A percentile compares a stretch with the other conserved stretches of the same genome.
phyloP scores from a whole-genome alignment of 2,329 filamentous ascomycete genomes.

The Drechslerella stenobrocha region DNA sequence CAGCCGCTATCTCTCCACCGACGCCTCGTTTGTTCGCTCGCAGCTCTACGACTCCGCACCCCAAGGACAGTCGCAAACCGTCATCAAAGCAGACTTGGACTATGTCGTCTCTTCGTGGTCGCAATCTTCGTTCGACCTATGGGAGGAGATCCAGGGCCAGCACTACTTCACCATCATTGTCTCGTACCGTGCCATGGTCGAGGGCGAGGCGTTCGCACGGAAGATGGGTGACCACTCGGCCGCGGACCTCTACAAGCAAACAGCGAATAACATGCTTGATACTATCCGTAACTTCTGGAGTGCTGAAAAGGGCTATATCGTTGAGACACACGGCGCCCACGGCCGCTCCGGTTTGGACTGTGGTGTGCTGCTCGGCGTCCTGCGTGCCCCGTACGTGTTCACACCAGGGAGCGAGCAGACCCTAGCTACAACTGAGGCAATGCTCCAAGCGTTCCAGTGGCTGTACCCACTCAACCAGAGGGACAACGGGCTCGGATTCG shows the following conservation, averaged over 20 bases:
- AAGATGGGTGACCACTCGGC: conserved; percentile 65
- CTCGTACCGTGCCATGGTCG: conserved; percentile 66
- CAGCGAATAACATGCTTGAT: conserved; percentile 71
- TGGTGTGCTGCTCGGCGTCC: conserved; percentile 69
- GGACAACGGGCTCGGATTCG: conserved; percentile 62
- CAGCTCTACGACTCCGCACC: conserved; percentile 55
- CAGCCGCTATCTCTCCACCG: conserved; percentile 55
- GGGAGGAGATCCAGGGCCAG: conserved; percentile 58
- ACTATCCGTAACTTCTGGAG: conserved; percentile 76
- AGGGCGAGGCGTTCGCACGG: conserved; percentile 68
- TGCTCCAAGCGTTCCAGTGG: conserved; percentile 73
- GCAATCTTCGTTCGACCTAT: conserved; percentile 57
- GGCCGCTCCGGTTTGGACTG: conserved; percentile 71
- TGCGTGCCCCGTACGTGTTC: conserved; percentile 73
- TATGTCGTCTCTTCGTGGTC: conserved; percentile 58
- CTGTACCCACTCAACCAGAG: conserved; percentile 72
- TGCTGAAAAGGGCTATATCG: conserved; percentile 62
- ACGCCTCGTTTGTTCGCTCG: conserved; percentile 53
- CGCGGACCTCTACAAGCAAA: conserved; percentile 60
- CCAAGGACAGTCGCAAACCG: conserved; percentile 54
- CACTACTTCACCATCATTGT: conserved; percentile 77
- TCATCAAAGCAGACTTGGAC: conserved; percentile 59
- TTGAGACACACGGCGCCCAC: conserved; percentile 69
- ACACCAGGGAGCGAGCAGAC: conserved; percentile 73
- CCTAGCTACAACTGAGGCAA: conserved; percentile 74